These are phyloP conservation scores for Huntiella abstrusa DNA, from an alignment of 2,329 filamentous ascomycete species.

Conservation along the genomic window DNA sequence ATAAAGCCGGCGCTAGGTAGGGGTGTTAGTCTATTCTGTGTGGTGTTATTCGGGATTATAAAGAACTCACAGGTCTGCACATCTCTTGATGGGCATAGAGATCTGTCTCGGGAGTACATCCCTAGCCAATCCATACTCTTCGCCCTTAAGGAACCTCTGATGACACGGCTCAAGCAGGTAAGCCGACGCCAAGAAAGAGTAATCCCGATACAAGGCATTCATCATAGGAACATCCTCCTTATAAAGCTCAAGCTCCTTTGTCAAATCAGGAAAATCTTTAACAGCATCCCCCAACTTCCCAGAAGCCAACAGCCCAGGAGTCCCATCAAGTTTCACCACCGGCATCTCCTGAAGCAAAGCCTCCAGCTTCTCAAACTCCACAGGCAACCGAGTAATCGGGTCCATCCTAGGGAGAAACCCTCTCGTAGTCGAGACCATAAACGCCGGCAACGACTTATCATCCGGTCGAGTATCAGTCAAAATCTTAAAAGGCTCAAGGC, in stretches of 20 bases:
- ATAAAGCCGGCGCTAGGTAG: constrained; percentile 47
- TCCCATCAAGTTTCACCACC: constrained; percentile 53
- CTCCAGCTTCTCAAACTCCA: constrained; percentile 54
- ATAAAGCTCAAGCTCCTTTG: constrained; percentile 51
- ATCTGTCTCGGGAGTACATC: constrained; percentile 55
- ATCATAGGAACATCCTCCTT: constrained; percentile 56
- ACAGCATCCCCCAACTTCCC: constrained; percentile 60
- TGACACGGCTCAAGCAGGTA: constrained; percentile 88
- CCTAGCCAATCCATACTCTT: constrained; percentile 60
- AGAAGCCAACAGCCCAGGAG: constrained; percentile 57
- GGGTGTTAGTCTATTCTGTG: background rate
- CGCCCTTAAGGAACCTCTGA: constrained; percentile 48
- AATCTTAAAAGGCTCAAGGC: constrained; percentile 32
- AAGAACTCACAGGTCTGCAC: constrained; percentile 60
- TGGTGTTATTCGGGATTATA: background rate
- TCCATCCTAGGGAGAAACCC: constrained; percentile 56
- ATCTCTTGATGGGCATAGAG: constrained; percentile 63
- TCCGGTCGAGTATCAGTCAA: constrained; percentile 42
- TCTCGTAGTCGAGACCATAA: constrained; percentile 59
- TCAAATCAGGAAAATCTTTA: constrained; percentile 58
- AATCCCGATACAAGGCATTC: constrained; percentile 80
- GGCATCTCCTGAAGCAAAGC: constrained; percentile 60
- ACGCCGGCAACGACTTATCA: constrained; percentile 47
- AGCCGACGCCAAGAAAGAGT: constrained; percentile 74
- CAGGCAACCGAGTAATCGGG: constrained; percentile 44